Evolutionary conservation across 2,329 filamentous ascomycete genomes (phyloP).

Genomic region (Ceratocystis destructans): DNA sequence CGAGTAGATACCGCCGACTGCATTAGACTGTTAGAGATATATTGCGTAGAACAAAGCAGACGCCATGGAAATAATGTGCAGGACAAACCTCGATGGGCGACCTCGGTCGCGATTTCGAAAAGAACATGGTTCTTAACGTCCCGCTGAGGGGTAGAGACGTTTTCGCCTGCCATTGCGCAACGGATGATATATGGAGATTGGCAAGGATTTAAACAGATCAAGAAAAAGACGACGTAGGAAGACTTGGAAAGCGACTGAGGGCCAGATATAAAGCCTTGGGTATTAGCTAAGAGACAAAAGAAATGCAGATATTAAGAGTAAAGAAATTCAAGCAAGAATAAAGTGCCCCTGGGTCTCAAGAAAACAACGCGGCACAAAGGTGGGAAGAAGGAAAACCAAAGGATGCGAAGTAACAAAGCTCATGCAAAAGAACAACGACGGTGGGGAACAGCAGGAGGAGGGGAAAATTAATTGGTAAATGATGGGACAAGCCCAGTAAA

Average conservation of each 20-base stretch:
- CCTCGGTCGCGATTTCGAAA: constrained; percentile 93
- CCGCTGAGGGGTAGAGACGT: constrained; percentile 35
- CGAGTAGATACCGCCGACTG: constrained; percentile 96
- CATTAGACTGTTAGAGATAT: constrained; percentile 6
- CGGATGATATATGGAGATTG: background rate
- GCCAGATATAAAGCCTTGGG: constrained; percentile 2
- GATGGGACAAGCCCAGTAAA: background rate
- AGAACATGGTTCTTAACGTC: constrained; percentile 93
- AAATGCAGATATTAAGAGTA: constrained; percentile 5
- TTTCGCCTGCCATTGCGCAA: constrained; percentile 18
- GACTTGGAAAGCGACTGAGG: background rate
- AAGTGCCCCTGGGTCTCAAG: constrained; percentile 9
- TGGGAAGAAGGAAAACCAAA: background rate
- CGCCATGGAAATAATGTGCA: background rate
- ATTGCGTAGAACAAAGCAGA: background rate
- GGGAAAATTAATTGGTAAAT: constrained; percentile 10
- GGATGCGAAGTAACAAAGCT: constrained; percentile 10
- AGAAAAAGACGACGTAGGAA: constrained; percentile 1
- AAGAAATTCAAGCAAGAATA: background rate
- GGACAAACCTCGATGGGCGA: constrained; percentile 76
- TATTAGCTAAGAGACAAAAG: constrained; percentile 8
- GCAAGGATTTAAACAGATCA: constrained; percentile 4
- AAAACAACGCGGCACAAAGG: background rate
- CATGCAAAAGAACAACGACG: constrained; percentile 16
- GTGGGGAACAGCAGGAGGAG: constrained; percentile 11